phyloP scores from a whole-genome alignment of 1,284 basidiomycete species.

The Cutaneotrichosporon cavernicola region DNA sequence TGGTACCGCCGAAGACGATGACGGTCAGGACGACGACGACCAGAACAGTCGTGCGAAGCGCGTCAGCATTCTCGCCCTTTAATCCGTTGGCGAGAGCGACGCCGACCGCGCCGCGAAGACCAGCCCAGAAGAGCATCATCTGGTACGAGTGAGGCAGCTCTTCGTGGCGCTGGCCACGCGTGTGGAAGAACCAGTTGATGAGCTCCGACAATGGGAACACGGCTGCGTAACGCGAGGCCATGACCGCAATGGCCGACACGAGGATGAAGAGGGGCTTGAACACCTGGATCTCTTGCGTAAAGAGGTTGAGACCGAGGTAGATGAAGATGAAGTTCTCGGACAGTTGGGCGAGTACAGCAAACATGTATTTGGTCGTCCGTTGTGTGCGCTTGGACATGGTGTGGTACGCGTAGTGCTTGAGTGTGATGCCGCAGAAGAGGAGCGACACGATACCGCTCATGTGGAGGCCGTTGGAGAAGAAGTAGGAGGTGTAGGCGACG shows the following conservation, averaged over 20 bases:
- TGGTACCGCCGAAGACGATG: conserved; percentile 93
- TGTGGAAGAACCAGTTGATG: conserved; percentile 86
- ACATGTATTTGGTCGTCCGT: conserved; percentile 92
- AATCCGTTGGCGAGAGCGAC: conserved; percentile 96
- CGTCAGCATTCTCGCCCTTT: conserved; percentile 84
- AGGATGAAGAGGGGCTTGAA: conserved; percentile 95
- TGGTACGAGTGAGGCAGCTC: conserved; percentile 93
- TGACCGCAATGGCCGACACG: conserved; percentile 79
- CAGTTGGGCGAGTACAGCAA: conserved; percentile 84
- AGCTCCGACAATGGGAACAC: conserved; percentile 95
- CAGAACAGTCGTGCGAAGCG: conserved; percentile 88
- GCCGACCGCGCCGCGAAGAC: conserved; percentile 91
- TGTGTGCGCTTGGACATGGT: conserved; percentile 97
- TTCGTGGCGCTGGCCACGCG: conserved; percentile 77
- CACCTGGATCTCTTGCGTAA: conserved; percentile 82
- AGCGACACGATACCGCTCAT: conserved; percentile 98
- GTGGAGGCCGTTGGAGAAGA: conserved; percentile 90
- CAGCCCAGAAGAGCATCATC: conserved; percentile 99
- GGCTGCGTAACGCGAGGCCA: conserved; percentile 91
- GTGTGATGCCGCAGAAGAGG: conserved; percentile 96
- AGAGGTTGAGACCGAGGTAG: conserved; percentile 93
- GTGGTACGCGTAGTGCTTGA: conserved; percentile 99
- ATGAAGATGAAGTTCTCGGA: conserved; percentile 99
- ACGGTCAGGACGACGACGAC: conserved; percentile 95
- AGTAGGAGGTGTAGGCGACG: conserved; percentile 95